Evolutionary conservation across 2,329 filamentous ascomycete species (phyloP).

Genomic region (Apiospora koreana): DNA sequence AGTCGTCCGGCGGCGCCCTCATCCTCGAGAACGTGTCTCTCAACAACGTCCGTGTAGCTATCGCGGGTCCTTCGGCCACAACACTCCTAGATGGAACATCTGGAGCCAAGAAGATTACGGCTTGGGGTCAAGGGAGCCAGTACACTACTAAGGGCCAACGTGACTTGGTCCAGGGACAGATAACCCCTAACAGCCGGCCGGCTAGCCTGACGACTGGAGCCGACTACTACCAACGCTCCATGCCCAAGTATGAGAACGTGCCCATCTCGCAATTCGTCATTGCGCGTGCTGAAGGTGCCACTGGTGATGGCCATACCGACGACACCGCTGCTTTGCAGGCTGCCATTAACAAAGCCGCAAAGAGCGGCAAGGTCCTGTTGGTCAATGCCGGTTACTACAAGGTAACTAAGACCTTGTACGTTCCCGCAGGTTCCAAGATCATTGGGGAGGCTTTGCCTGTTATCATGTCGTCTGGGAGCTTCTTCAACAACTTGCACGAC

Average conservation of each 20-base stretch:
- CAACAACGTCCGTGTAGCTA: slow-evolving; percentile 39
- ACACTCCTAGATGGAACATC: slow-evolving; percentile 58
- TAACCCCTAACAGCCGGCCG: slow-evolving; percentile 51
- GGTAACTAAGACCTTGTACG: slow-evolving; percentile 54
- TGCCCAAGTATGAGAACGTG: slow-evolving; percentile 71
- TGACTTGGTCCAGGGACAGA: slow-evolving; percentile 48
- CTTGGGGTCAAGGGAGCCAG: slow-evolving; percentile 68
- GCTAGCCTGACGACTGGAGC: slow-evolving; percentile 52
- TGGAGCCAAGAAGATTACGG: slow-evolving; percentile 45
- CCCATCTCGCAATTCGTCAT: slow-evolving; percentile 64
- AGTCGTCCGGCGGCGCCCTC: slow-evolving; percentile 43
- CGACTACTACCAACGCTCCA: slow-evolving; percentile 71
- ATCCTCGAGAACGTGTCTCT: slow-evolving; percentile 51
- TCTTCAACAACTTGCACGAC: slow-evolving; percentile 50
- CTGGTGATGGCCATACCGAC: slow-evolving; percentile 73
- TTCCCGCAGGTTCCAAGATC: slow-evolving; percentile 53
- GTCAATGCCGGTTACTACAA: slow-evolving; percentile 64
- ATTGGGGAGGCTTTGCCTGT: slow-evolving; percentile 60
- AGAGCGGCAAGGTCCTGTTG: slow-evolving; percentile 55
- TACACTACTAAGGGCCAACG: slow-evolving; percentile 51
- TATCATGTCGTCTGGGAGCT: slow-evolving; percentile 51
- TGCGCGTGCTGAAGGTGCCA: slow-evolving; percentile 67
- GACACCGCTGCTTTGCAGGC: slow-evolving; percentile 72
- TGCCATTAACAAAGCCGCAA: slow-evolving; percentile 58
- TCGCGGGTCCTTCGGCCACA: slow-evolving; percentile 47